Percentiles rank a stretch among this genome's conserved stretches.
phyloP scores from a whole-genome alignment of 2,329 filamentous ascomycete genomes.

The Fusarium nisikadoi region DNA sequence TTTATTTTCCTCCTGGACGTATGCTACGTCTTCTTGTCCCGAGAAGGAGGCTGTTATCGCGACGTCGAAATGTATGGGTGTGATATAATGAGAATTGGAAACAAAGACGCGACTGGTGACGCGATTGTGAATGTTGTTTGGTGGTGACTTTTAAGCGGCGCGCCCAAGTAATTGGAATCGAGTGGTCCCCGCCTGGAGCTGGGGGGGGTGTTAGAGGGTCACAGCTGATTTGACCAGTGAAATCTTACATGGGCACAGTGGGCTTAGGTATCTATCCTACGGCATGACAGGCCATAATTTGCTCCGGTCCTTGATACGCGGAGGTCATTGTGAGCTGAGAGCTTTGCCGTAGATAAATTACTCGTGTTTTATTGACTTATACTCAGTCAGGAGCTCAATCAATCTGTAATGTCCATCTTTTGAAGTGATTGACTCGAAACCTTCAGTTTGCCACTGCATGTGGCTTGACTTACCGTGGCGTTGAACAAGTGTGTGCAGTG shows the following conservation, averaged over 20 bases:
- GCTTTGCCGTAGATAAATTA: neutral
- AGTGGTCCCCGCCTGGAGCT: slow-evolving; percentile 19
- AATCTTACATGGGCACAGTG: neutral
- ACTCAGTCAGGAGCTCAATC: neutral
- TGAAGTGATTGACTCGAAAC: neutral
- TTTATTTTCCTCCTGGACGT: neutral
- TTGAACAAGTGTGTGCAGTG: neutral
- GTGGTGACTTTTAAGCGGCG: slow-evolving; percentile 28
- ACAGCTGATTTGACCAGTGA: slow-evolving; percentile 14
- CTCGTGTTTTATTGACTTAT: neutral
- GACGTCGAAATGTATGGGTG: neutral
- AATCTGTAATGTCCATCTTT: neutral
- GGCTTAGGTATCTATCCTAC: slow-evolving; percentile 3
- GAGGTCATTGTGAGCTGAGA: neutral
- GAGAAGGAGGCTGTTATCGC: neutral
- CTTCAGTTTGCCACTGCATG: neutral
- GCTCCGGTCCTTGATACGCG: neutral
- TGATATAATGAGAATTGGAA: slow-evolving; percentile 13
- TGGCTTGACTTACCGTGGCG: neutral
- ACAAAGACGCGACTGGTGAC: slow-evolving; percentile 39
- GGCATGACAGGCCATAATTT: neutral
- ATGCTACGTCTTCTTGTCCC: neutral
- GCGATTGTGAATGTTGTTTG: slow-evolving; percentile 39
- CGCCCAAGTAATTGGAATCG: slow-evolving; percentile 19
- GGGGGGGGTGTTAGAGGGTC: slow-evolving; percentile 32